phyloP scores from a whole-genome alignment of 768 basidiomycete genomes.

The Pleurotus eryngii region DNA sequence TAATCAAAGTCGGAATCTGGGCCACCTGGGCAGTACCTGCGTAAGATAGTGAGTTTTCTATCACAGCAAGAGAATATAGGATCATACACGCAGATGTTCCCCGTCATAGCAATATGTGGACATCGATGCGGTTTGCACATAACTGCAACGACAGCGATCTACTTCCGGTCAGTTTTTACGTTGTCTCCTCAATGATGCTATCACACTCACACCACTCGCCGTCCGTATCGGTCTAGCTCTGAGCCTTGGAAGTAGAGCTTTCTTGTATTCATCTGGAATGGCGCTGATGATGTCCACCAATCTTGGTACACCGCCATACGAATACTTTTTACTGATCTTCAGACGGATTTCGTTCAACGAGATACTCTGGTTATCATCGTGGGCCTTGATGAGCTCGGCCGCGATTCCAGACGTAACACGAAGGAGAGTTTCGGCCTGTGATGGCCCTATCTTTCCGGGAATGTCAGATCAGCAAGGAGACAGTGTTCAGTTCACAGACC shows the following conservation, averaged over 20 bases:
- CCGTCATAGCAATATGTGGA: constrained; percentile 99
- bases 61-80: not conserved
- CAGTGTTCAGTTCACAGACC: not conserved
- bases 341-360: constrained; percentile 87
- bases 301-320: constrained; percentile 82
- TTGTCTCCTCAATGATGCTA: not conserved
- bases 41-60: not conserved
- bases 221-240: constrained; percentile 94
- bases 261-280: constrained; percentile 96
- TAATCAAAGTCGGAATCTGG: constrained; percentile 99
- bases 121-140: constrained; percentile 99
- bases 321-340: constrained; percentile 87
- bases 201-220: constrained; percentile 80
- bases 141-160: constrained; percentile 99
- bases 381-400: constrained; percentile 85
- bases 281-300: constrained; percentile 98
- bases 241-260: constrained; percentile 82
- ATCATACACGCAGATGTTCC: constrained; percentile 95
- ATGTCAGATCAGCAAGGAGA: not conserved
- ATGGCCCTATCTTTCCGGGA: constrained; percentile 47
- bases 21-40: constrained; percentile 94
- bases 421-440: constrained; percentile 87
- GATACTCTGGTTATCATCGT: constrained; percentile 72
- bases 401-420: constrained; percentile 95
- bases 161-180: not conserved